These are phyloP conservation scores for Xylariaceae sp. DNA, from an alignment of 2,329 filamentous ascomycete species.

Conservation along the genomic window DNA sequence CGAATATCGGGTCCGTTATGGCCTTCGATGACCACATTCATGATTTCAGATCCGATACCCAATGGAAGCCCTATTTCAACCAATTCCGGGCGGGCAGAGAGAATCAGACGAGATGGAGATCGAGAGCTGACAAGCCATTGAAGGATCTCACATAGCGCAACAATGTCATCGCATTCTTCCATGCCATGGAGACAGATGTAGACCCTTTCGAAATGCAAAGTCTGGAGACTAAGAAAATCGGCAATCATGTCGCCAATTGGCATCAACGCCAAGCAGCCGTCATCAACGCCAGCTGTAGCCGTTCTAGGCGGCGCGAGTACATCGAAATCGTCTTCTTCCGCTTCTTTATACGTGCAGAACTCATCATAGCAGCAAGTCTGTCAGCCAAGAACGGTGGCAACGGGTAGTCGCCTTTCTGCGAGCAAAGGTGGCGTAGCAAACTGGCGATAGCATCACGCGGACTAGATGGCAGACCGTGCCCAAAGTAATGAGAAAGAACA, in stretches of 20 bases:
- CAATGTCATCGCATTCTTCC: conserved; percentile 7
- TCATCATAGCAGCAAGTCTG: not conserved
- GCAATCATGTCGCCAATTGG: conserved; percentile 6
- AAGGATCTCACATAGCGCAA: conserved; percentile 6
- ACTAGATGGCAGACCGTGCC: not conserved
- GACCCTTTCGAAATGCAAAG: conserved; percentile 3
- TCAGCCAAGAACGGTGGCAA: conserved; percentile 4
- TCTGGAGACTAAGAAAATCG: conserved; percentile 9
- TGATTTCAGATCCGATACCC: conserved; percentile 2
- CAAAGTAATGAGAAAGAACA: conserved; percentile 8
- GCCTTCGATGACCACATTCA: conserved; percentile 1
- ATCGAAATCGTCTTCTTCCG: not conserved
- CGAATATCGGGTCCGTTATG: conserved; percentile 7
- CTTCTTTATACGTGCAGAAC: not conserved
- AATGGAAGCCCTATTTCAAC: not conserved
- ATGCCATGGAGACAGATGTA: conserved; percentile 9
- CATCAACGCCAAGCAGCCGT: not conserved
- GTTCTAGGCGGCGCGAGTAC: too few relatives aligned
- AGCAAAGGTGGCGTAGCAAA: conserved; percentile 6
- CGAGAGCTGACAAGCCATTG: conserved; percentile 1
- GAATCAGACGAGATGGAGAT: conserved; percentile 1
- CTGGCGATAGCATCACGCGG: conserved; percentile 7
- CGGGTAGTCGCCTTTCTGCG: conserved; percentile 4
- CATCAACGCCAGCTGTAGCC: too few relatives aligned
- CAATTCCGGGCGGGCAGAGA: conserved; percentile 4